Percentiles rank a stretch among this genome's conserved stretches.
phyloP scores from a whole-genome alignment of 495 filamentous ascomycete genomes.

The Talaromyces wortmannii region DNA sequence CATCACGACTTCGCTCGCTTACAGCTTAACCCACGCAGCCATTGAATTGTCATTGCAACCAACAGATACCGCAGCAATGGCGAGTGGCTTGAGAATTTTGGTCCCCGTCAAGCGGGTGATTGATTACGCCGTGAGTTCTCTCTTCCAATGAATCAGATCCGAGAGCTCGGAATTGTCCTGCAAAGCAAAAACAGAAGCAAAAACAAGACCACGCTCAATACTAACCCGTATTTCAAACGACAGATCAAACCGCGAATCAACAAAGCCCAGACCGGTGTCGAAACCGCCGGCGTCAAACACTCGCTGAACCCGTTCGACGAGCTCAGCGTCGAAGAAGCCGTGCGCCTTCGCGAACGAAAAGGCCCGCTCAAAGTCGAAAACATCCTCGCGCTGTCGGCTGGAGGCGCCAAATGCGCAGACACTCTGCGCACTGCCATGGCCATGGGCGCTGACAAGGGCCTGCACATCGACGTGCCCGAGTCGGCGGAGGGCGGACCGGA shows the following conservation, averaged over 20 bases:
- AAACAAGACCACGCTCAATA: too few relatives aligned
- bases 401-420: conserved; percentile 79
- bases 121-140: conserved; percentile 83
- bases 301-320: conserved; percentile 99
- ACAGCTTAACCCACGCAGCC: neutral
- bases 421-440: conserved; percentile 93
- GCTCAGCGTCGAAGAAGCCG: conserved; percentile 91
- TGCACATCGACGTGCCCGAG: conserved; percentile 72
- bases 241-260: conserved; percentile 98
- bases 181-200: too few relatives aligned
- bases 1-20: neutral
- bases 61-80: conserved; percentile 44
- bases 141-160: conserved; percentile 69
- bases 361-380: conserved; percentile 59
- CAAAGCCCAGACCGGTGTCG: conserved; percentile 88
- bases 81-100: conserved; percentile 73
- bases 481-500: conserved; percentile 55
- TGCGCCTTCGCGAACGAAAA: conserved; percentile 82
- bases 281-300: conserved; percentile 89
- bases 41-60: neutral
- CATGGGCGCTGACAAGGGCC: conserved; percentile 90
- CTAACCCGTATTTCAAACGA: neutral
- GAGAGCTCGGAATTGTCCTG: conserved; percentile 12
- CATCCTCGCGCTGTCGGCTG: conserved; percentile 84
- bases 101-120: conserved; percentile 97